Base-by-base conservation (phyloP, 2,329 filamentous ascomycete species). In the Penicillium sp. region DNA sequence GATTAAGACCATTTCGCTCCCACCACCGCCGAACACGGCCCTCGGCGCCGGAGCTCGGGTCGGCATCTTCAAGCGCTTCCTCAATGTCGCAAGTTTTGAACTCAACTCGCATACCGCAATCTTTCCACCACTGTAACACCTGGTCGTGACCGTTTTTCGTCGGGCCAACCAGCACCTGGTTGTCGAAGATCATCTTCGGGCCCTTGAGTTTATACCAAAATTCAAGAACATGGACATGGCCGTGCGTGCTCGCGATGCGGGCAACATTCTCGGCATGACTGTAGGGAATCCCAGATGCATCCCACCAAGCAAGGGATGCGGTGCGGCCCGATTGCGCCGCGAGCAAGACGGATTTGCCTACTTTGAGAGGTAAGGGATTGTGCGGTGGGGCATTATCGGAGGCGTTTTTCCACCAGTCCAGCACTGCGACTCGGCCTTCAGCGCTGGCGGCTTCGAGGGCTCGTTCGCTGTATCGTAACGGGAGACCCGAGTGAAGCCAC, bases 21-120 rank as follows among this genome's bases (percentile, higher is more conserved):
- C 93, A 97, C 93, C 93, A 97, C 59, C 82, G 80, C 53, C 90
- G 79, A 16, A 96, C 90, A 35, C 82, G 81, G 60, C 86, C 84
- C 58, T 91, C 88, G 51, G 88, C 86, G 4, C 78, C 83, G 35
- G 84, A 83, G 4, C 93, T 83, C 19, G 69, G 69, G 53, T 71
- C 71, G 2, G 90, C 90, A 69, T 96, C 92, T 70, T 97, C 92
- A 36, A 97, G 80, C 0, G 92, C 92, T 74, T 97, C 93, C 70
- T 97, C 92, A 57, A 97, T 94, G 71, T 96, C 91, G 71, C 91
- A 96, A 1, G 91, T 96, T 71, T 93, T 92, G 74, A 96, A 97
- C 72, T 96, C 91, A 26, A 97, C 91, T 48, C 84, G 82, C 62
- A 92, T 80, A 0, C 86, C 84, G 34, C 75, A 78, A 30, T 80